Conservation (phyloP, 495 filamentous ascomycete genomes). For the Penicillium crystallinum region DNA sequence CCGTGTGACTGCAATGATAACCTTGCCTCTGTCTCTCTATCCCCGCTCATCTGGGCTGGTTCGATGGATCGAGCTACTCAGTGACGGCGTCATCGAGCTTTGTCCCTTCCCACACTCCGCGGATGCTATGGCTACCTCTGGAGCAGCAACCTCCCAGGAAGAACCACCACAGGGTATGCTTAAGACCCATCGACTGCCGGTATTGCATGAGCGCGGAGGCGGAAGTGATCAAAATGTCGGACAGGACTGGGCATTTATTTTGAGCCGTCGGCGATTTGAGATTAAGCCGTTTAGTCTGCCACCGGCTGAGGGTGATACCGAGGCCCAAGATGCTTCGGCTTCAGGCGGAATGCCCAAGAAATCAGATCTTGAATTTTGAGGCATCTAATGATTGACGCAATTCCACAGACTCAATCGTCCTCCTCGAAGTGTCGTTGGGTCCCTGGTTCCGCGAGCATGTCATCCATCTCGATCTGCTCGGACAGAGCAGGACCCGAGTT, state of each 20-base stretch:
- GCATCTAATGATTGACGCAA: neutral
- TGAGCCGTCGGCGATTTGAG: constrained; percentile 76
- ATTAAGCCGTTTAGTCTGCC: constrained; percentile 89
- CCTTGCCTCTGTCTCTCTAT: constrained; percentile 74
- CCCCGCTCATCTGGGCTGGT: constrained; percentile 72
- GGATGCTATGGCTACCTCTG: constrained; percentile 50
- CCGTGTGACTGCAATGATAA: constrained; percentile 68
- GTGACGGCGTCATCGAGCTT: constrained; percentile 83
- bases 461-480: constrained; percentile 60
- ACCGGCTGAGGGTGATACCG: constrained; percentile 74
- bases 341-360: constrained; percentile 52
- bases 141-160: constrained; percentile 50
- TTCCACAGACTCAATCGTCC: constrained; percentile 28
- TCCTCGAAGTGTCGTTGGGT: constrained; percentile 27
- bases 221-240: constrained; percentile 63
- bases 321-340: constrained; percentile 55
- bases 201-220: constrained; percentile 82
- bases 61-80: constrained; percentile 82
- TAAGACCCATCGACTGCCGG: constrained; percentile 73
- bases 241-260: constrained; percentile 82
- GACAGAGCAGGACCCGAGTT: constrained; percentile 51
- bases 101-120: constrained; percentile 73
- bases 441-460: constrained; percentile 48
- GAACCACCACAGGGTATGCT: constrained; percentile 84
- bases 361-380: constrained; percentile 68